Evolutionary conservation across 805 yeast genomes (phyloP), one percentile per base, ranked within the genome.

Genomic region (Aciculoconidium aculeatum): DNA sequence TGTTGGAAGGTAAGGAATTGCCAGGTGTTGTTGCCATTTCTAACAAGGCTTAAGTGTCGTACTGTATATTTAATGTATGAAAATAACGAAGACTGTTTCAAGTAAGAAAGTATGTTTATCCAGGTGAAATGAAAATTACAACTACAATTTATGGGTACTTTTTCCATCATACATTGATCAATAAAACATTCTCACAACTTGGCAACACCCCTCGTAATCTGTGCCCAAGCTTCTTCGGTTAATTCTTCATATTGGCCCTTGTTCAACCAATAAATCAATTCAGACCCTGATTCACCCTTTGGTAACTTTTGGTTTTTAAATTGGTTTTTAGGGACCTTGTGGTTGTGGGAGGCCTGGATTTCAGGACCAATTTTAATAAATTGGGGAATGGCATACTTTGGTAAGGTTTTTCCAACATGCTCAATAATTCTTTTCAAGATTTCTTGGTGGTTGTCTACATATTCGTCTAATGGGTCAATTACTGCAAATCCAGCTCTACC

Each of bases 21-120:
- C 98, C 98, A 53, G 98, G 98, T 78, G 97, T 92, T 50, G 78
- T 72, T 55, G 94, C 88, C 67, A 79, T 88, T 52, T 78, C 95
- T 45, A 78, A 75, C 67, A 87, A 85, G 47, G 34, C 48, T 32
- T 40, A 36, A 35, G 23, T 26, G 8, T 18, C 10, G 21, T 18
- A 18, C n/a, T n/a, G n/a, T n/a, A n/a, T n/a, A n/a, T n/a, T n/a
- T n/a, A n/a, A n/a, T n/a, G n/a, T n/a, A n/a, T n/a, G n/a, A n/a
- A n/a, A n/a, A n/a, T n/a, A n/a, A n/a, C n/a, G n/a, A n/a, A n/a
- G n/a, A n/a, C n/a, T n/a, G n/a, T n/a, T n/a, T n/a, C n/a, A n/a
- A n/a, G n/a, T n/a, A n/a, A n/a, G n/a, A n/a, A n/a, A n/a, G n/a
- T n/a, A n/a, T n/a, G n/a, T n/a, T n/a, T n/a, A n/a, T n/a, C n/a